Evolutionary conservation across 2,329 filamentous ascomycete genomes (phyloP).

Genomic region (Fusarium dimerum): DNA sequence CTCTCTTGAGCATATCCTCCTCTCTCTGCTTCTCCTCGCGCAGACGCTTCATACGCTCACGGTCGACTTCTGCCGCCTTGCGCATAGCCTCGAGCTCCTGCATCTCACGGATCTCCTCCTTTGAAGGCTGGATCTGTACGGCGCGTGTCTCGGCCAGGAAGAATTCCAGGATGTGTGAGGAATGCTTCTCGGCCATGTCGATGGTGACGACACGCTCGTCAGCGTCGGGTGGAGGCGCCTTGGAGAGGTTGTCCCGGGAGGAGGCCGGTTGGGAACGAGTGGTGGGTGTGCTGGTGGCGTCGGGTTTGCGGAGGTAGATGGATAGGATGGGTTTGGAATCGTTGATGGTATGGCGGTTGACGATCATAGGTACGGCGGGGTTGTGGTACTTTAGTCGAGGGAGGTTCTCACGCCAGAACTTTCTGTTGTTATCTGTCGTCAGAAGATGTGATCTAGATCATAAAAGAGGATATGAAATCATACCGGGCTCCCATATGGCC

Average conservation of each 20-base stretch:
- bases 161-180: constrained; percentile 62
- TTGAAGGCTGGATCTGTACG: constrained; percentile 53
- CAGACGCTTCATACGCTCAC: constrained; percentile 52
- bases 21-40: constrained; percentile 62
- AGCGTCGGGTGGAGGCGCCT: constrained; percentile 49
- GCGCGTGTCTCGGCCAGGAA: constrained; percentile 66
- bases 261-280: constrained; percentile 45
- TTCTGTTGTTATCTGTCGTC: constrained; percentile 52
- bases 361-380: constrained; percentile 78
- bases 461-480: constrained; percentile 21
- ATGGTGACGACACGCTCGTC: constrained; percentile 55
- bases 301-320: constrained; percentile 59
- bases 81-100: constrained; percentile 56
- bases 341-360: constrained; percentile 66
- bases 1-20: constrained; percentile 50
- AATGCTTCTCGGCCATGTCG: constrained; percentile 64
- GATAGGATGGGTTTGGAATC: constrained; percentile 61
- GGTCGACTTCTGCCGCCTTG: constrained; percentile 54
- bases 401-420: constrained; percentile 84
- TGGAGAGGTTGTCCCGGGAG: constrained; percentile 48
- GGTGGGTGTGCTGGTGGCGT: constrained; percentile 27
- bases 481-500: constrained; percentile 77
- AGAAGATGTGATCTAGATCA: background rate
- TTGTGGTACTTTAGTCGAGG: constrained; percentile 94
- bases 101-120: constrained; percentile 61